Percentiles rank a stretch among this genome's conserved stretches.
Evolutionary conservation across 116 monocot species (phyloP).

Genomic region (Phalaenopsis hybrid): DNA sequence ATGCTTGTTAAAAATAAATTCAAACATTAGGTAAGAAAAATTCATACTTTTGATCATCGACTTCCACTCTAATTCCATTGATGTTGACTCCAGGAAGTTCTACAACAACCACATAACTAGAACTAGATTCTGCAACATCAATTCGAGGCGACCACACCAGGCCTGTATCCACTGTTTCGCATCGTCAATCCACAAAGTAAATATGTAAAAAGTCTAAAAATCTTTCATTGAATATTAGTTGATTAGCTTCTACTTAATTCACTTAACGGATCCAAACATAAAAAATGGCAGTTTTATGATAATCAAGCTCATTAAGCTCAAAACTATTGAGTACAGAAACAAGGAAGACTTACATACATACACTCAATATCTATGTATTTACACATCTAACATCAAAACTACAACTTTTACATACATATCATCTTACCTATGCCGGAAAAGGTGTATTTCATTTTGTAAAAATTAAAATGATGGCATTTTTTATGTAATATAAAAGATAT

Average conservation of each 20-base stretch:
- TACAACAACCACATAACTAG: slow-evolving; percentile 31
- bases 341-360: not conserved
- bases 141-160: slow-evolving; percentile 46
- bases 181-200: slow-evolving; percentile 2
- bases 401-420: too few relatives aligned
- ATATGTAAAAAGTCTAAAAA: not conserved
- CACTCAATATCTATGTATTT: too few relatives aligned
- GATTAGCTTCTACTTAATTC: not conserved
- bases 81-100: slow-evolving; percentile 51
- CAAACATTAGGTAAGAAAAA: not conserved
- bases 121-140: slow-evolving; percentile 41
- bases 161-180: slow-evolving; percentile 18
- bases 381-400: too few relatives aligned
- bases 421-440: too few relatives aligned
- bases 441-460: too few relatives aligned
- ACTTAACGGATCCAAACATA: not conserved
- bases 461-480: too few relatives aligned
- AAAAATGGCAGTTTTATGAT: not conserved
- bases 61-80: slow-evolving; percentile 41
- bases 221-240: not conserved
- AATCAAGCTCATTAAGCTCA: not conserved
- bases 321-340: not conserved
- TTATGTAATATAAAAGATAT: too few relatives aligned
- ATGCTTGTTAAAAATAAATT: not conserved
- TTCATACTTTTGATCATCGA: slow-evolving; percentile 45